phyloP scores from a whole-genome alignment of 2,329 filamentous ascomycete species.

The Macrophomina pseudophaseolina region DNA sequence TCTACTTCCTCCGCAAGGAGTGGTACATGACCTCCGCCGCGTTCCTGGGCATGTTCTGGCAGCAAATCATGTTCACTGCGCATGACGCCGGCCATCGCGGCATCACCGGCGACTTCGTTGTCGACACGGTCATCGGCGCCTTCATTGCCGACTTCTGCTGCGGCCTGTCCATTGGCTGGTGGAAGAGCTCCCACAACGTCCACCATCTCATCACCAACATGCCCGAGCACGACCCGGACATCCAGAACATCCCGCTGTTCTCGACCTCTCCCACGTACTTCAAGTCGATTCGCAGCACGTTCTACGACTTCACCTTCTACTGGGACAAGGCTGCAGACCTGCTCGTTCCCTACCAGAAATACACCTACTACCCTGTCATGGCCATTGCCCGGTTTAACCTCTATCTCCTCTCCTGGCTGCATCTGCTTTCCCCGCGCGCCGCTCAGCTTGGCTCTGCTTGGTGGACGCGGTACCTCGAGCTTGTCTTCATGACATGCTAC shows the following conservation, averaged over 20 bases:
- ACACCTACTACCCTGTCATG: slow-evolving; percentile 82
- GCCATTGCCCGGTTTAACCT: slow-evolving; percentile 86
- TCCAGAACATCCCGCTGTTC: slow-evolving; percentile 78
- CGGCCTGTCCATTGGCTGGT: slow-evolving; percentile 70
- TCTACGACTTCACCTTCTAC: slow-evolving; percentile 79
- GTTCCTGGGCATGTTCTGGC: slow-evolving; percentile 69
- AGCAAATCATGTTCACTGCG: slow-evolving; percentile 72
- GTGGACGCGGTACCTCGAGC: slow-evolving; percentile 84
- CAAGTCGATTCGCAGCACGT: slow-evolving; percentile 73
- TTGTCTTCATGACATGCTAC: slow-evolving; percentile 77
- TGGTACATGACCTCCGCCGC: slow-evolving; percentile 65
- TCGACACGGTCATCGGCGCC: slow-evolving; percentile 65
- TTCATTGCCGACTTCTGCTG: slow-evolving; percentile 70
- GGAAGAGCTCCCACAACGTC: slow-evolving; percentile 72
- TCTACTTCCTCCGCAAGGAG: slow-evolving; percentile 51
- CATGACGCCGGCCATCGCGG: slow-evolving; percentile 69
- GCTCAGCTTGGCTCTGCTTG: slow-evolving; percentile 76
- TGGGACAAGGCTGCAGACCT: slow-evolving; percentile 77
- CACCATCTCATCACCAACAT: slow-evolving; percentile 71
- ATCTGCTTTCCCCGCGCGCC: slow-evolving; percentile 71
- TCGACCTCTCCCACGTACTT: slow-evolving; percentile 84
- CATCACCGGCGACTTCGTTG: slow-evolving; percentile 64
- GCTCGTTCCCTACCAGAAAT: slow-evolving; percentile 75
- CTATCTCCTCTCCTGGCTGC: slow-evolving; percentile 80
- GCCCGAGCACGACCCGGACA: slow-evolving; percentile 53